These are phyloP conservation scores for Hura crepitans DNA, from an alignment of 441 rosid genomes.

Conservation along the genomic window DNA sequence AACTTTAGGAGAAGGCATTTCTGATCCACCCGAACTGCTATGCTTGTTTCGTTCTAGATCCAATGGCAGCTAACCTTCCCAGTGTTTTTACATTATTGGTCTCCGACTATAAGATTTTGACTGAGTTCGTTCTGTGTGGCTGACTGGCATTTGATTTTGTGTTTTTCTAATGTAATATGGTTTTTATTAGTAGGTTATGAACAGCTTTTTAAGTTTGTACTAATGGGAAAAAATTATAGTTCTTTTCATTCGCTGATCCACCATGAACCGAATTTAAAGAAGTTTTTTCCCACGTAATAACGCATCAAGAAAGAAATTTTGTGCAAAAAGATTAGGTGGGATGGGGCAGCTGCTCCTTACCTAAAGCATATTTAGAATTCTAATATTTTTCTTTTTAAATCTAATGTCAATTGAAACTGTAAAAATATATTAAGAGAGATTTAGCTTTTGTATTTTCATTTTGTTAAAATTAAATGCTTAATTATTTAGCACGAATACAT, in stretches of 20 bases:
- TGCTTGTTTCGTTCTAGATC: slow-evolving; percentile 10
- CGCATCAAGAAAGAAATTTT: too few species aligned
- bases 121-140: slow-evolving; percentile 23
- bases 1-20: slow-evolving; percentile 59
- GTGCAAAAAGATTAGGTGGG: too few species aligned
- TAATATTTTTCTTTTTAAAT: too few species aligned
- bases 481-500: too few species aligned
- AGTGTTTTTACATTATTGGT: slow-evolving; percentile 14
- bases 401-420: too few species aligned
- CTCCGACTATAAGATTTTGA: slow-evolving; percentile 46
- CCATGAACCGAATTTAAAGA: too few species aligned
- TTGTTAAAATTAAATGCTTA: too few species aligned
- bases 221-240: slow-evolving; percentile 12
- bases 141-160: slow-evolving; percentile 15
- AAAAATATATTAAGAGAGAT: too few species aligned
- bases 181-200: slow-evolving; percentile 9
- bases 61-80: slow-evolving; percentile 25
- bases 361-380: too few species aligned
- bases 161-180: slow-evolving; percentile 9
- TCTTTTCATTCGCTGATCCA: slow-evolving; percentile 12
- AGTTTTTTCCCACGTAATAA: too few species aligned
- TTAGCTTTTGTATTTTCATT: too few species aligned
- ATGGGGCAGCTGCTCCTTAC: too few species aligned
- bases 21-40: slow-evolving; percentile 25
- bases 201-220: slow-evolving; percentile 13